Evolutionary conservation across 1,284 basidiomycete species (phyloP), one percentile per base, ranked within the genome.

Genomic region (Ceratobasidium sp.): DNA sequence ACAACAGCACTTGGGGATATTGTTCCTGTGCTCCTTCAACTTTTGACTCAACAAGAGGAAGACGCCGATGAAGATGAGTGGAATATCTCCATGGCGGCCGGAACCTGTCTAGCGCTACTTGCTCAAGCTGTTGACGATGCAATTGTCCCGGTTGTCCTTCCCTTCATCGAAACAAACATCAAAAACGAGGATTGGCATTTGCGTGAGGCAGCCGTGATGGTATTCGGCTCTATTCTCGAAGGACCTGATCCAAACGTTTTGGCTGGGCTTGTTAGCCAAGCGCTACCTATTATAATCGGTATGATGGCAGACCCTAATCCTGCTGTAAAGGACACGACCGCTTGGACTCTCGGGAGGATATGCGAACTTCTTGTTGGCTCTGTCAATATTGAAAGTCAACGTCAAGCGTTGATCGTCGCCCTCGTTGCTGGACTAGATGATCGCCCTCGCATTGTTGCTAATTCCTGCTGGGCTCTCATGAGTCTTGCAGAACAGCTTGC

Each of bases 31-130:
- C 90, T 99, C 18, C 89, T 99, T 64, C 90, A 93, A 75, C 90
- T 99, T 26, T 90, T 99, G 79, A 96, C 95, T 6, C 93, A 92
- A 80, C 98, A 99, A 86, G 95, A 97, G 83, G 98, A 99, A 84
- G 97, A 99, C 81, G 96, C 96, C 0, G 97, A 98, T 78, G 97
- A 99, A 82, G 98, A 99, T 83, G 98, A 99, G 85, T 99, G 97
- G 98, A 98, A 97, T 83, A 93, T 97, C 61, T 93, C 96, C 40
- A 99, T 99, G 96, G 96, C 98, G 23, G 97, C 96, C n/a, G 96
- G 94, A 33, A 97, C 96, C 0, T 98, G 97, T 85, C 89, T 99
- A 67, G 90, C 92, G 53, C 92, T 97, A 56, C 91, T 99, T 77
- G 96, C 98, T 0, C 93, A 93, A 81, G 95, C 97, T 53, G 96